Percentiles rank a stretch among this genome's conserved stretches.
Evolutionary conservation across 164 flowering plant genomes (phyloP).

Genomic region (Berberis thunbergii): DNA sequence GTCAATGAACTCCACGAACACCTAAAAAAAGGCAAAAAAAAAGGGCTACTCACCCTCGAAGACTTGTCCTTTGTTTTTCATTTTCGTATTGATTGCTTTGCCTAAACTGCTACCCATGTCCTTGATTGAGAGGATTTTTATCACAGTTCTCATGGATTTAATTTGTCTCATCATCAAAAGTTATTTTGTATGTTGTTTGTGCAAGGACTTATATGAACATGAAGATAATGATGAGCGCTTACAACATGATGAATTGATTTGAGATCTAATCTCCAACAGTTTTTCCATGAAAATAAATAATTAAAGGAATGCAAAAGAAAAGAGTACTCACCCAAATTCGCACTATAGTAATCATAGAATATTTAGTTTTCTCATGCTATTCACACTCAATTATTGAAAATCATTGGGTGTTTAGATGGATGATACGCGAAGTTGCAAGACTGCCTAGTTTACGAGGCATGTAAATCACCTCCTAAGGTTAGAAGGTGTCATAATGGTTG

Average conservation of each 20-base stretch:
- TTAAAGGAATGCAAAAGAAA: too few species aligned
- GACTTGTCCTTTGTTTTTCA: neutral
- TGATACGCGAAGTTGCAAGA: too few species aligned
- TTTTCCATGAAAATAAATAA: neutral
- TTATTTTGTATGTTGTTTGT: neutral
- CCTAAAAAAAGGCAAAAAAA: neutral
- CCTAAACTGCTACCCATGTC: neutral
- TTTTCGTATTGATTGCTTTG: neutral
- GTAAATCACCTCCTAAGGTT: too few species aligned
- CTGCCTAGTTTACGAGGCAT: too few species aligned
- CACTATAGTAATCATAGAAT: too few species aligned
- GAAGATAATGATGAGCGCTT: neutral
- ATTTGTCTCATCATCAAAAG: neutral
- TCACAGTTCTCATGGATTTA: neutral
- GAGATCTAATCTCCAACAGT: neutral
- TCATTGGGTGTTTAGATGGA: too few species aligned
- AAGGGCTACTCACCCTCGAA: neutral
- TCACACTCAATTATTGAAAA: too few species aligned
- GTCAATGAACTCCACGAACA: constrained; percentile 21
- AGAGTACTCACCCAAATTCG: too few species aligned
- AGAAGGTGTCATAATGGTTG: too few species aligned
- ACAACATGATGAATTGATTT: constrained; percentile 1
- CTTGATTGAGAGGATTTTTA: neutral
- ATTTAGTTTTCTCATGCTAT: too few species aligned
- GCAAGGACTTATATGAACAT: neutral